phyloP scores from a whole-genome alignment of 2,329 filamentous ascomycete genomes.

The Chalaropsis ovoidea region DNA sequence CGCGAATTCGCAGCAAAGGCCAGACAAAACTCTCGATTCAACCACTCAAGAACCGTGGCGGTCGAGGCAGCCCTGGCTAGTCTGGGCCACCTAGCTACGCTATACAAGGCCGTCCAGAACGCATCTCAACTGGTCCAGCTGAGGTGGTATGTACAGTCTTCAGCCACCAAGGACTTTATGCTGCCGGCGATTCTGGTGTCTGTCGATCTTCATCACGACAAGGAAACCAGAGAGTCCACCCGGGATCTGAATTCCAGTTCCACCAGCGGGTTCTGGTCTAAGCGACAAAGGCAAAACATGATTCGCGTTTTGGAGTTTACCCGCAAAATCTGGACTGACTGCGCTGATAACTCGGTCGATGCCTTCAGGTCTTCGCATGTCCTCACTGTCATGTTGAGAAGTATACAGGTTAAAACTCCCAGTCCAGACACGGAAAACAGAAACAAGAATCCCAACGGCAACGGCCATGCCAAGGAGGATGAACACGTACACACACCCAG shows the following conservation, averaged over 20 bases:
- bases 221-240: slow-evolving; percentile 37
- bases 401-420: slow-evolving; percentile 39
- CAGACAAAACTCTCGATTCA: slow-evolving; percentile 67
- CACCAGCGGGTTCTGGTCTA: slow-evolving; percentile 37
- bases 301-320: slow-evolving; percentile 61
- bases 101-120: slow-evolving; percentile 64
- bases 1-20: slow-evolving; percentile 75
- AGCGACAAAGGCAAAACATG: slow-evolving; percentile 61
- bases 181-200: slow-evolving; percentile 76
- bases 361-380: slow-evolving; percentile 76
- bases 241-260: slow-evolving; percentile 29
- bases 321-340: slow-evolving; percentile 66
- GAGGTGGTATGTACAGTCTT: slow-evolving; percentile 67
- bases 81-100: slow-evolving; percentile 62
- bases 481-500: slow-evolving; percentile 4
- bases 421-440: neutral
- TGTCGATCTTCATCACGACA: slow-evolving; percentile 58
- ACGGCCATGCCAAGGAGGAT: neutral
- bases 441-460: neutral
- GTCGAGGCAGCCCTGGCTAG: slow-evolving; percentile 80
- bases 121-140: slow-evolving; percentile 61
- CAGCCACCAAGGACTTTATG: slow-evolving; percentile 76
- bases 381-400: slow-evolving; percentile 74
- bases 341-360: slow-evolving; percentile 72
- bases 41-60: slow-evolving; percentile 71